phyloP scores from a whole-genome alignment of 2,329 filamentous ascomycete species.

The Torrubiellomyces zombiae region DNA sequence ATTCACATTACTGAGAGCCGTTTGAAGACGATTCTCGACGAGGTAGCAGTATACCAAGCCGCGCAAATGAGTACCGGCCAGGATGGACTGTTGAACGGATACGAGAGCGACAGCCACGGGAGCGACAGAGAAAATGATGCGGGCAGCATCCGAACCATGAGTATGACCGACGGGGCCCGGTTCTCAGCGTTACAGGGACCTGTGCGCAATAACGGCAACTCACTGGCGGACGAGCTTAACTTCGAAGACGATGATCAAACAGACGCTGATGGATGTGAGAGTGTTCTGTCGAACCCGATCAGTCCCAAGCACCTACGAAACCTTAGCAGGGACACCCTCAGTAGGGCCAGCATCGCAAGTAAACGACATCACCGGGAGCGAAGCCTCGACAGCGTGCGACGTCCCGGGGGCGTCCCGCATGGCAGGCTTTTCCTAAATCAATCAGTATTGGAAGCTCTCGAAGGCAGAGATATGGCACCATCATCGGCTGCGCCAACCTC shows the following conservation, averaged over 20 bases:
- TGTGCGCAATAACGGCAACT: conserved; percentile 48
- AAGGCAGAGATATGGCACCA: conserved; percentile 34
- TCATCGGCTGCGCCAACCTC: conserved; percentile 21
- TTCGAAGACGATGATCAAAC: conserved; percentile 62
- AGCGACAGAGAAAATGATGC: conserved; percentile 50
- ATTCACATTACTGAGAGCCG: conserved; percentile 82
- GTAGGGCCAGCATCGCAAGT: conserved; percentile 36
- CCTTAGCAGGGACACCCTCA: conserved; percentile 40
- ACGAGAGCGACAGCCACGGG: conserved; percentile 45
- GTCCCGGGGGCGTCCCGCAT: conserved; percentile 36
- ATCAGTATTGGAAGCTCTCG: conserved; percentile 36
- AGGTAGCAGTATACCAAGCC: conserved; percentile 57
- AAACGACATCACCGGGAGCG: conserved; percentile 36
- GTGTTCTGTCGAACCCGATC: conserved; percentile 32
- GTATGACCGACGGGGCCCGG: conserved; percentile 54
- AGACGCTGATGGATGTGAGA: conserved; percentile 54
- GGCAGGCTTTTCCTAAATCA: conserved; percentile 37
- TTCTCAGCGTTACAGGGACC: conserved; percentile 50
- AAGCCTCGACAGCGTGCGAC: conserved; percentile 40
- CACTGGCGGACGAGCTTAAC: conserved; percentile 78
- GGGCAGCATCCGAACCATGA: conserved; percentile 55
- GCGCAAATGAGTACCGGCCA: conserved; percentile 27
- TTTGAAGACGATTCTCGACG: conserved; percentile 68
- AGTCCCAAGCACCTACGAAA: conserved; percentile 32
- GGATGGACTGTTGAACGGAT: conserved; percentile 15